Base-by-base conservation (phyloP, 148 eudicot species). In the Polygonum aviculare region DNA sequence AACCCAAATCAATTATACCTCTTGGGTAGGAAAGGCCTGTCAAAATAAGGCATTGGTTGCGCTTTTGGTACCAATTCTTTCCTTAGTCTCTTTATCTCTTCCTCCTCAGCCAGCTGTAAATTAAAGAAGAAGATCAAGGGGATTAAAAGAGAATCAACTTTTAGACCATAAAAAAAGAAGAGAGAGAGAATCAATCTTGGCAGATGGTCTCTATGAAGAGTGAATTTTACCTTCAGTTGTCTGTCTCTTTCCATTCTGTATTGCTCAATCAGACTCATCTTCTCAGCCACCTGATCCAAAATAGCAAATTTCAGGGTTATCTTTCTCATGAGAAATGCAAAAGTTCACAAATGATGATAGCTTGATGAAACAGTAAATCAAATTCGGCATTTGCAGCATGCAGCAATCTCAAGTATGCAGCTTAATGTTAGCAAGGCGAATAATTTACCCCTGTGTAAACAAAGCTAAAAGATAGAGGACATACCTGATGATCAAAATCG, bases 21-120 rank as follows among this genome's bases (percentile, higher is more conserved):
- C 80, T 85, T 90, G 3, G 98, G 98, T 73, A 92, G 51, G 77
- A 95, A 95, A 54, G 98, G 98, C 85, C 96, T 76, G 85, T 95
- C 94, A 69, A 92, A 95, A 78, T 88, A 95, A 12, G 98, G 98
- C 98, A 95, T 89, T 0, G 98, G 98, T 57, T 95, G 98, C 83
- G 98, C 98, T 87, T 83, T 95, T 2, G 98, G 98, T 57, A 95
- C 87, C 26, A 90, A 91, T 77, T 88, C 98, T 83, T 88, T 95
- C 78, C 97, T 85, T 74, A 95, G 80, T 81, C 96, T 90, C 77
- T 85, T 87, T 45, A 92, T 81, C 74, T 92, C 96, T 78, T 92
- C 97, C 73, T 92, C 98, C 82, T 92, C 98, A 74, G 82, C 93
- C 77, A 89, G 44, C 98, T 94, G 76, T 18, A 70, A 19, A 60